Percentiles rank a stretch among this genome's conserved stretches.
Evolutionary conservation across 2,329 filamentous ascomycete genomes (phyloP).

Genomic region (Stromatinia cepivora): DNA sequence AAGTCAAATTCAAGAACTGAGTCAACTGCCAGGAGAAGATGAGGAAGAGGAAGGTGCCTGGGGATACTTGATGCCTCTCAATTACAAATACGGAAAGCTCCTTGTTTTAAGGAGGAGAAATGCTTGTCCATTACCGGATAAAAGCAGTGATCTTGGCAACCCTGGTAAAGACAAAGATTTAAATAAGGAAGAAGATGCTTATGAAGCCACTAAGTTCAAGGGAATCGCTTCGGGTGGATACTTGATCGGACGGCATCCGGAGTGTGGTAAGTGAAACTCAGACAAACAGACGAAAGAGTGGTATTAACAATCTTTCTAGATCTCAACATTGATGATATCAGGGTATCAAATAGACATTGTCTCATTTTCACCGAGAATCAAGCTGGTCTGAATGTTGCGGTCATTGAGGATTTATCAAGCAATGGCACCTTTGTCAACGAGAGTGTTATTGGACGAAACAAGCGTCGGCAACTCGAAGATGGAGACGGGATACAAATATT

Average conservation of each 20-base stretch:
- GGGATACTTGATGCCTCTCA: conserved; percentile 88
- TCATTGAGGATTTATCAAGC: conserved; percentile 89
- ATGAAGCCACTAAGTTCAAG: conserved; percentile 61
- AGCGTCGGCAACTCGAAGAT: conserved; percentile 82
- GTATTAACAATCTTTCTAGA: conserved; percentile 50
- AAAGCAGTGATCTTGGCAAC: conserved; percentile 45
- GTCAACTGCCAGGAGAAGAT: conserved; percentile 72
- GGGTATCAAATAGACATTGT: conserved; percentile 85
- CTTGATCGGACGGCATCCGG: conserved; percentile 86
- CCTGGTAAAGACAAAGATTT: conserved; percentile 50
- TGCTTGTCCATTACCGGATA: conserved; percentile 63
- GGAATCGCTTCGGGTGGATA: conserved; percentile 76
- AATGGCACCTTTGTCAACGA: conserved; percentile 98
- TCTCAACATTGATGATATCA: conserved; percentile 71
- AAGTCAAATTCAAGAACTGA: conserved; percentile 50
- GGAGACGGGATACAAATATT: conserved; percentile 88
- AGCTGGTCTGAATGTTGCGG: conserved; percentile 61
- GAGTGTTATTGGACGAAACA: conserved; percentile 85
- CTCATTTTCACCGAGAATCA: conserved; percentile 65
- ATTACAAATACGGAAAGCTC: conserved; percentile 65
- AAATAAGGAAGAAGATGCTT: conserved; percentile 57
- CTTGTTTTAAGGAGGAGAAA: conserved; percentile 75
- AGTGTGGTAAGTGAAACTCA: conserved; percentile 66
- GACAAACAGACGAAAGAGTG: conserved; percentile 42
- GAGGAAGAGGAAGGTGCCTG: conserved; percentile 77